These are phyloP conservation scores for Pseudomicrostroma phylloplanum DNA, from an alignment of 1,284 basidiomycete species.

Conservation along the genomic window DNA sequence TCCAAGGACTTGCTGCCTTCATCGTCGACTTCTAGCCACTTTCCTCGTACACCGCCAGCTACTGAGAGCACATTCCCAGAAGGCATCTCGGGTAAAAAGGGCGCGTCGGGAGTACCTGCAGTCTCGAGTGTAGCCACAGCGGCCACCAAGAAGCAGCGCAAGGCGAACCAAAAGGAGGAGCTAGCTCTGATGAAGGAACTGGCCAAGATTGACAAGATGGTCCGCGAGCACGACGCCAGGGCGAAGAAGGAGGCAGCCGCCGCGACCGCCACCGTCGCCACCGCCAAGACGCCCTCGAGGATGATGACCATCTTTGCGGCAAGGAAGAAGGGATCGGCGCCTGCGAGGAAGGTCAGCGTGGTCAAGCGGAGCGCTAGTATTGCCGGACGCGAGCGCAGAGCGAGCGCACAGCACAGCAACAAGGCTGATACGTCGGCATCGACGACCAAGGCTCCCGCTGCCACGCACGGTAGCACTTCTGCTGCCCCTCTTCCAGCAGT, in stretches of 20 bases:
- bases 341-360: neutral
- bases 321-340: neutral
- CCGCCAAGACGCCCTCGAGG: neutral
- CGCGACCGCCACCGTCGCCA: neutral
- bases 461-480: neutral
- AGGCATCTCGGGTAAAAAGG: too few relatives aligned
- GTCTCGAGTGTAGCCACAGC: too few relatives aligned
- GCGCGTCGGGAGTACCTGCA: too few relatives aligned
- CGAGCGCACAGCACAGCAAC: neutral
- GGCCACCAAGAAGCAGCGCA: conserved; percentile 28
- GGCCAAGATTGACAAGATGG: conserved; percentile 26
- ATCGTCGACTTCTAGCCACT: neutral
- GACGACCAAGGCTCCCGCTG: neutral
- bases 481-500: neutral
- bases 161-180: conserved; percentile 31
- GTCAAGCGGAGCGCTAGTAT: neutral
- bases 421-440: neutral
- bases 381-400: neutral
- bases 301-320: neutral
- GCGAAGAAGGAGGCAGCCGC: conserved; percentile 14
- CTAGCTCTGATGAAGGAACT: conserved; percentile 29
- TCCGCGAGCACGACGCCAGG: conserved; percentile 31
- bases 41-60: neutral
- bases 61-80: too few relatives aligned
- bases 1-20: conserved; percentile 4